These are phyloP conservation scores for Collybia nuda DNA, from an alignment of 768 basidiomycete genomes.

Conservation along the genomic window DNA sequence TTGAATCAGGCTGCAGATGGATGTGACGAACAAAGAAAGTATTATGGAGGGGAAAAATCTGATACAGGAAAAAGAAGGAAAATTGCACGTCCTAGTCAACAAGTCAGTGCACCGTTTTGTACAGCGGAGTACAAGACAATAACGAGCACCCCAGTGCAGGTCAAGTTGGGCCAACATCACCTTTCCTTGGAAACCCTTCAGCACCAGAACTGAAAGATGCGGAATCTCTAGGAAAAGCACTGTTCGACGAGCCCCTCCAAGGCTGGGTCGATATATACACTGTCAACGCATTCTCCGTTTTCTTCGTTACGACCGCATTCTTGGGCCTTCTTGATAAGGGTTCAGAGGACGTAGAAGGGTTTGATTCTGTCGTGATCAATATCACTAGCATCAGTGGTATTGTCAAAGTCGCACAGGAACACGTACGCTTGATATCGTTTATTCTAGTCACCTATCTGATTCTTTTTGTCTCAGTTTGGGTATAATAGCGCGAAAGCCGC, in stretches of 20 bases:
- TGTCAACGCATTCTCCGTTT: slow-evolving; percentile 75
- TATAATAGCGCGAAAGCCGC: slow-evolving; percentile 85
- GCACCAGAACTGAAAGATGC: slow-evolving; percentile 62
- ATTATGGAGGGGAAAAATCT: slow-evolving; percentile 55
- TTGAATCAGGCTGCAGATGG: slow-evolving; percentile 52
- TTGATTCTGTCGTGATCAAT: slow-evolving; percentile 70
- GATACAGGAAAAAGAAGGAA: slow-evolving; percentile 62
- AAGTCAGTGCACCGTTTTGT: slow-evolving; percentile 49
- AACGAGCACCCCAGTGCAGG: slow-evolving; percentile 56
- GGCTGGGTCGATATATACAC: slow-evolving; percentile 62
- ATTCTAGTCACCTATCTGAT: not conserved
- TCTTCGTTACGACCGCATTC: slow-evolving; percentile 77
- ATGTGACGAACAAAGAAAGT: slow-evolving; percentile 68
- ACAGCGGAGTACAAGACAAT: not conserved
- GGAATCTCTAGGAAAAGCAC: slow-evolving; percentile 62
- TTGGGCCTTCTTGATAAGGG: slow-evolving; percentile 75
- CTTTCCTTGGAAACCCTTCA: slow-evolving; percentile 54
- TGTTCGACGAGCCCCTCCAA: slow-evolving; percentile 70
- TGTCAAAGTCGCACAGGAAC: slow-evolving; percentile 69
- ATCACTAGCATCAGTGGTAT: slow-evolving; percentile 77
- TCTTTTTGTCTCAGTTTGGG: slow-evolving; percentile 52
- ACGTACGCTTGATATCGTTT: slow-evolving; percentile 50
- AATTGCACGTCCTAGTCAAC: slow-evolving; percentile 77
- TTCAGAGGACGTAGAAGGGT: slow-evolving; percentile 54
- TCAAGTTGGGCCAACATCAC: slow-evolving; percentile 62